These are phyloP conservation scores for Daldinia grandis DNA, from an alignment of 495 filamentous ascomycete genomes.

Conservation along the genomic window DNA sequence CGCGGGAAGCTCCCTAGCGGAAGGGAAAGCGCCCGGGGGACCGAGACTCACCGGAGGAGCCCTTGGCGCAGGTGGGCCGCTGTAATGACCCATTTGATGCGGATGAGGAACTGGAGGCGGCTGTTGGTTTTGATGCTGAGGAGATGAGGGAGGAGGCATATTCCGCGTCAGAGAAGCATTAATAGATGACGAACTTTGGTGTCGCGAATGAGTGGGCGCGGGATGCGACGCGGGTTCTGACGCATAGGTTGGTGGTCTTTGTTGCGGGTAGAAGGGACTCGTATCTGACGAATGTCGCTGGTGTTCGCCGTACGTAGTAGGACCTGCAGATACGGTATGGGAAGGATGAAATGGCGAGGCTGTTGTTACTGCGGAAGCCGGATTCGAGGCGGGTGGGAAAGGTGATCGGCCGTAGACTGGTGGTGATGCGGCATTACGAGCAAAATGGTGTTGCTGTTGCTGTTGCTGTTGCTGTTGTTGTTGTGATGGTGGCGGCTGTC, in stretches of 20 bases:
- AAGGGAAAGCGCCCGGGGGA: conserved; percentile 59
- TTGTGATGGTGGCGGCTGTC: conserved; percentile 47
- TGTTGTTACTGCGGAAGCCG: conserved; percentile 27
- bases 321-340: conserved; percentile 43
- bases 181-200: conserved; percentile 62
- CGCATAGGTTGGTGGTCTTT: conserved; percentile 53
- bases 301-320: conserved; percentile 54
- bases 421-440: conserved; percentile 48
- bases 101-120: conserved; percentile 44
- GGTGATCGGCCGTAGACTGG: conserved; percentile 47
- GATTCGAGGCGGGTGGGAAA: conserved; percentile 45
- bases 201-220: conserved; percentile 58
- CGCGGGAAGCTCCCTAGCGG: conserved; percentile 63
- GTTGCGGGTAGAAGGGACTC: conserved; percentile 52
- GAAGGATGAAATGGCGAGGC: conserved; percentile 40
- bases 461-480: conserved; percentile 43
- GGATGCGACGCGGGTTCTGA: conserved; percentile 56
- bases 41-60: conserved; percentile 62
- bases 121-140: conserved; percentile 51
- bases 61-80: conserved; percentile 54
- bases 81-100: conserved; percentile 55
- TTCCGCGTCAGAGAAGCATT: conserved; percentile 56
- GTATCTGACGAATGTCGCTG: conserved; percentile 60
- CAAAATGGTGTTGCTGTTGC: conserved; percentile 46
- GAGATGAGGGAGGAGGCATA: conserved; percentile 65